These are phyloP conservation scores for Hyparrhenia diplandra DNA, from an alignment of 176 grass and related monocot species.

Conservation along the genomic window DNA sequence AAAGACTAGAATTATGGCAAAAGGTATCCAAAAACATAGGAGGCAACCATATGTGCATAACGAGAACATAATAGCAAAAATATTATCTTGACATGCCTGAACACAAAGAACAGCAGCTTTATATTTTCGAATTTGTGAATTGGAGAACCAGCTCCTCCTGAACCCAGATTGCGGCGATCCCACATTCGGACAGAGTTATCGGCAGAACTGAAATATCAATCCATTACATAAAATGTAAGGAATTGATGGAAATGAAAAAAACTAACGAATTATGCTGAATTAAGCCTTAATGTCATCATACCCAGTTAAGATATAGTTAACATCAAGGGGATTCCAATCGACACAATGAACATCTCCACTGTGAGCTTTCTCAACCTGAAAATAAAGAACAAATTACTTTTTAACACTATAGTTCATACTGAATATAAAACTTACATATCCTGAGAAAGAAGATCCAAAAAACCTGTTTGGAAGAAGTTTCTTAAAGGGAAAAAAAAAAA, in stretches of 20 bases:
- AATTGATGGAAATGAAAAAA: background rate
- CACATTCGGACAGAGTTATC: conserved; percentile 94
- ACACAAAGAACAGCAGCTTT: conserved; percentile 91
- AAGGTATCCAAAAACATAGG: conserved; percentile 9
- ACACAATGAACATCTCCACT: conserved; percentile 93
- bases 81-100: conserved; percentile 52
- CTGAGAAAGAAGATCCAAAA: background rate
- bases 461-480: background rate
- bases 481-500: background rate
- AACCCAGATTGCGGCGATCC: conserved; percentile 78
- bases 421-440: background rate
- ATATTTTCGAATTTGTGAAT: conserved; percentile 84
- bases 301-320: conserved; percentile 95
- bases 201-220: conserved; percentile 63
- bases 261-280: conserved; percentile 6
- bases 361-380: conserved; percentile 94
- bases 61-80: background rate
- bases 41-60: background rate
- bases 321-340: conserved; percentile 87
- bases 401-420: background rate
- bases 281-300: conserved; percentile 30
- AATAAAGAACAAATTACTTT: conserved; percentile 15
- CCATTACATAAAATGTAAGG: background rate
- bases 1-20: background rate
- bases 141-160: conserved; percentile 50